phyloP scores from a whole-genome alignment of 2,329 filamentous ascomycete genomes.

The Sporothrix mexicana region DNA sequence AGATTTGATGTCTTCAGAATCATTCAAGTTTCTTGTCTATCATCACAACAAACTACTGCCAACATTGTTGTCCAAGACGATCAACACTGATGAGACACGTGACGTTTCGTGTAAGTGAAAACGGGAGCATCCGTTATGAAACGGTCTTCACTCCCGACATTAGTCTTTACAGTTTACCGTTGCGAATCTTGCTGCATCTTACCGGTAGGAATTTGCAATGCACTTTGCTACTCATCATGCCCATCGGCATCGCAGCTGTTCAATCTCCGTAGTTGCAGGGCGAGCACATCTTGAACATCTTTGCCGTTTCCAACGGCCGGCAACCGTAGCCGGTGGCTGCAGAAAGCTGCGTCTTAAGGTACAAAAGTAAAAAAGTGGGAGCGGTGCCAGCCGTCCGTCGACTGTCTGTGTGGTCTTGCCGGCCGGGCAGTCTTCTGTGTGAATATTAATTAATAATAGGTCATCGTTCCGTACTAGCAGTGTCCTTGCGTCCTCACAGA shows the following conservation, averaged over 20 bases:
- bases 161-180: not conserved
- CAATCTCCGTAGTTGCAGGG: conserved; percentile 4
- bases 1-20: too few species aligned
- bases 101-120: conserved; percentile 9
- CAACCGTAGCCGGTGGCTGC: not conserved
- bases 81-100: not conserved
- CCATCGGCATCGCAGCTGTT: not conserved
- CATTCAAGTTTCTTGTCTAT: too few species aligned
- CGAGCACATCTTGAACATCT: not conserved
- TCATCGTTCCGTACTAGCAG: not conserved
- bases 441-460: not conserved
- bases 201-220: not conserved
- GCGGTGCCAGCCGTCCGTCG: not conserved
- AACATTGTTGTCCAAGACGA: not conserved
- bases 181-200: not conserved
- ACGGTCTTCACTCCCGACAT: not conserved
- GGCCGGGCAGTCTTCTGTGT: not conserved
- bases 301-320: not conserved
- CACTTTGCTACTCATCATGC: too few species aligned
- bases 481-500: not conserved
- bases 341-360: not conserved
- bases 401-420: not conserved
- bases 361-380: not conserved
- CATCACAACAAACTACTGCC: too few species aligned
- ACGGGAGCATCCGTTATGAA: not conserved